These are phyloP conservation scores for Heimioporus retisporus DNA, from an alignment of 1,284 basidiomycete species.

Conservation along the genomic window DNA sequence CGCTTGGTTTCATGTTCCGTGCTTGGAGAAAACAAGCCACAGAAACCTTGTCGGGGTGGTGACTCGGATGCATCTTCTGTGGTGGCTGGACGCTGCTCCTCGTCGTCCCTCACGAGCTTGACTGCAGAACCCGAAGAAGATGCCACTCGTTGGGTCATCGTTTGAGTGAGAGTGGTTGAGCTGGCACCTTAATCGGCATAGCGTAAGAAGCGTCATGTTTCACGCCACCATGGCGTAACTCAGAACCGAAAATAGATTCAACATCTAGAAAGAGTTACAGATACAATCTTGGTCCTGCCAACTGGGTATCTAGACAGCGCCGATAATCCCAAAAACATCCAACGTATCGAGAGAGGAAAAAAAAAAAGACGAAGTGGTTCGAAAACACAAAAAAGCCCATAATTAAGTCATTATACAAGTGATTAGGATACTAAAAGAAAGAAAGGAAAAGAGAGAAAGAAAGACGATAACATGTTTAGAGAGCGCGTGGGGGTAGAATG, in stretches of 20 bases:
- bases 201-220: conserved; percentile 1
- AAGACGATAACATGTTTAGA: conserved; percentile 39
- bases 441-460: conserved; percentile 11
- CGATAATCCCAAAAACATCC: conserved; percentile 21
- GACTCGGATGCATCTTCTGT: background rate
- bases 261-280: conserved; percentile 24
- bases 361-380: conserved; percentile 26
- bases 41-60: background rate
- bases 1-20: conserved; percentile 46
- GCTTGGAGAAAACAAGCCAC: conserved; percentile 18
- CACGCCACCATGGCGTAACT: conserved; percentile 1
- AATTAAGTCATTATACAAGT: conserved; percentile 40
- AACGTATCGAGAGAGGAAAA: conserved; percentile 12
- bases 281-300: conserved; percentile 42
- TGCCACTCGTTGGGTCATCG: no score
- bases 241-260: conserved; percentile 10
- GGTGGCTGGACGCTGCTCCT: conserved; percentile 8
- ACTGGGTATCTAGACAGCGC: conserved; percentile 38
- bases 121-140: no score
- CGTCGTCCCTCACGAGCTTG: background rate
- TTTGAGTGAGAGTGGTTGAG: no score
- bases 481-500: conserved; percentile 36
- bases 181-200: background rate
- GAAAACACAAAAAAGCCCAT: conserved; percentile 21
- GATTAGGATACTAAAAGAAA: no score